A percentile compares a stretch with the other conserved stretches of the same genome.
Evolutionary conservation across 176 grass and related monocot genomes (phyloP).

Genomic region (Carex scoparia): DNA sequence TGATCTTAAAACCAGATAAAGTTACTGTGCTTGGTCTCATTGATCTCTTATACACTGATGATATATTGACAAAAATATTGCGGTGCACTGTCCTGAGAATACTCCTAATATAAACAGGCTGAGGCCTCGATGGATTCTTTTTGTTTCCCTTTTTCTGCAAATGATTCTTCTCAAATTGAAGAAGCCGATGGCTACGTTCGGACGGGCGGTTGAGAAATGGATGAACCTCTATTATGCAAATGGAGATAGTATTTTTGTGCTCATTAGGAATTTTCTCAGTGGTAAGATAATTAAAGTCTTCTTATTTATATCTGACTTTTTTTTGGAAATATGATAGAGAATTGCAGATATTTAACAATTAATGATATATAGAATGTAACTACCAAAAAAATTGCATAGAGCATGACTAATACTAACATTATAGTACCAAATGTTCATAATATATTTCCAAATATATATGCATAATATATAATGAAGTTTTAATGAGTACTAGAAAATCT

Average conservation of each 20-base stretch:
- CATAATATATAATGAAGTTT: background rate
- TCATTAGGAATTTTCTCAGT: constrained; percentile 37
- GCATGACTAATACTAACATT: background rate
- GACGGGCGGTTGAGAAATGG: constrained; percentile 44
- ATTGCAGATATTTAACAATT: background rate
- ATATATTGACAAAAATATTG: constrained; percentile 35
- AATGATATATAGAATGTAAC: background rate
- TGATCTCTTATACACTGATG: constrained; percentile 42
- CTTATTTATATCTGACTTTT: background rate
- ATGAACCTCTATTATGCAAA: constrained; percentile 69
- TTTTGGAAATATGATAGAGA: background rate
- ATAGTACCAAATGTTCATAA: background rate
- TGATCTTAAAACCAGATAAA: constrained; percentile 58
- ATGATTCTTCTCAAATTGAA: constrained; percentile 40
- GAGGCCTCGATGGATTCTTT: constrained; percentile 44
- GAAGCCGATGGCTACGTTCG: constrained; percentile 55
- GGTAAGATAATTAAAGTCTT: constrained; percentile 27
- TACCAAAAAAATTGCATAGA: background rate
- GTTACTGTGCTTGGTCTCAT: constrained; percentile 29
- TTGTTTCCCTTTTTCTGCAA: constrained; percentile 57
- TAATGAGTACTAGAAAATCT: background rate
- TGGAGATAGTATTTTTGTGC: constrained; percentile 31
- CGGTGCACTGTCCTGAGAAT: constrained; percentile 40
- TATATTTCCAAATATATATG: background rate
- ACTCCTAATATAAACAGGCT: constrained; percentile 34